phyloP scores from a whole-genome alignment of 106 monocot genomes.

The Dendrobium huoshanense region DNA sequence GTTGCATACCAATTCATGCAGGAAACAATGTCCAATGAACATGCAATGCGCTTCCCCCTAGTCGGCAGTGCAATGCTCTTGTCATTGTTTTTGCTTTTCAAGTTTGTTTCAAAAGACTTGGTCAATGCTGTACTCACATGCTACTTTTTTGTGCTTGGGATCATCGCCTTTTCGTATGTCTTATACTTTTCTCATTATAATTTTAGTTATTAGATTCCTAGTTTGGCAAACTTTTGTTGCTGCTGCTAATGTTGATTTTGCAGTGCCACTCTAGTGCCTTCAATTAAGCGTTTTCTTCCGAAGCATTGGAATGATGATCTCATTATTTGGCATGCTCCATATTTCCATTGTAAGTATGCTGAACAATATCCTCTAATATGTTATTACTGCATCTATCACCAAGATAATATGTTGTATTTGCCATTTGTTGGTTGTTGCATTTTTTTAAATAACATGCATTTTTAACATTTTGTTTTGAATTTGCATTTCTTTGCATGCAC shows the following conservation, averaged over 20 bases:
- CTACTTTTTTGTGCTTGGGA: constrained; percentile 95
- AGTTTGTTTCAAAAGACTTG: constrained; percentile 90
- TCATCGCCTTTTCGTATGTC: constrained; percentile 77
- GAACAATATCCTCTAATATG: no score
- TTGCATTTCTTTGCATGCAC: no score
- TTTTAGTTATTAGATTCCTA: background rate
- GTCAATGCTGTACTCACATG: constrained; percentile 90
- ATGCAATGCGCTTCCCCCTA: constrained; percentile 95
- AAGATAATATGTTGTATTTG: no score
- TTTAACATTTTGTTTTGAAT: no score
- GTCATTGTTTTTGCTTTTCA: constrained; percentile 87
- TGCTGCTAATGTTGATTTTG: constrained; percentile 1
- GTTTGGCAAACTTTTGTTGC: background rate
- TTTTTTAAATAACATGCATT: no score
- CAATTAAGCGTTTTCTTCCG: constrained; percentile 76
- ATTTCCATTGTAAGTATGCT: constrained; percentile 62
- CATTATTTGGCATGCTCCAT: constrained; percentile 61
- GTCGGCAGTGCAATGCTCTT: constrained; percentile 95
- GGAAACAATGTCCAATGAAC: constrained; percentile 98
- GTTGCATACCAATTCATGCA: constrained; percentile 17
- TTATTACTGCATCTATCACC: no score
- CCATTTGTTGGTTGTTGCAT: no score
- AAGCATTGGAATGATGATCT: constrained; percentile 64
- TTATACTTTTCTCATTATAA: background rate
- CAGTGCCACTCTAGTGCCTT: constrained; percentile 83